Evolutionary conservation across 192 early-diverging fungal species (phyloP).

Genomic region (Gonapodya sp.): DNA sequence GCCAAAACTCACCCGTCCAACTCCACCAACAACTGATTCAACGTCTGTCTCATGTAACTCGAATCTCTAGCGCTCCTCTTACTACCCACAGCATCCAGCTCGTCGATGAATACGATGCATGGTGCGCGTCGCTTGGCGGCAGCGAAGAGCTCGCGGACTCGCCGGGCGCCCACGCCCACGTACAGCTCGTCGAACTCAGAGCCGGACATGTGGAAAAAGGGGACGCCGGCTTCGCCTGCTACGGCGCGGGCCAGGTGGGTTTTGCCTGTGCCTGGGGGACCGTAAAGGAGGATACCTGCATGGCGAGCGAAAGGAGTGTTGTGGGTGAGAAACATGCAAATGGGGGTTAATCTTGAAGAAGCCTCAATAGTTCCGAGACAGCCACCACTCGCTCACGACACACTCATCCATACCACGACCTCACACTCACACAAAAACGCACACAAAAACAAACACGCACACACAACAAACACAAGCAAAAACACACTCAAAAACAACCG

Average conservation of each 20-base stretch:
- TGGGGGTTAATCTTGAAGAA: too few species aligned
- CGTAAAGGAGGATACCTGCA: slow-evolving; percentile 37
- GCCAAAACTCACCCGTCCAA: slow-evolving; percentile 67
- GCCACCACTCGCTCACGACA: too few species aligned
- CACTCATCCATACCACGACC: too few species aligned
- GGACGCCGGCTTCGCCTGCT: slow-evolving; percentile 94
- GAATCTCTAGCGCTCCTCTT: slow-evolving; percentile 90
- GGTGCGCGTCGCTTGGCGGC: slow-evolving; percentile 68
- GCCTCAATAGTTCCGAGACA: too few species aligned
- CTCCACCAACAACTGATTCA: slow-evolving; percentile 98
- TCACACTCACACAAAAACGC: too few species aligned
- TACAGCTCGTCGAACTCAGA: slow-evolving; percentile 99
- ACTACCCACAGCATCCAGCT: slow-evolving; percentile 94
- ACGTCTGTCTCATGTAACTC: slow-evolving; percentile 93
- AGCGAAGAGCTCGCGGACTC: slow-evolving; percentile 76
- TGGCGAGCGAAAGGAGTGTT: neutral
- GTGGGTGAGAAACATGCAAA: neutral
- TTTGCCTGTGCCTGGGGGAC: slow-evolving; percentile 96
- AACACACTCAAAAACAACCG: too few species aligned
- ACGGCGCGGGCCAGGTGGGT: slow-evolving; percentile 93
- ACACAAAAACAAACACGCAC: too few species aligned
- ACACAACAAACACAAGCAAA: too few species aligned
- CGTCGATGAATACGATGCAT: slow-evolving; percentile 97
- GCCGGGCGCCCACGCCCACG: slow-evolving; percentile 85
- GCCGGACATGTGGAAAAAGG: slow-evolving; percentile 98